Percentiles rank a stretch among this genome's conserved stretches.
These are phyloP conservation scores for Grosmannia huntii DNA, from an alignment of 2,329 filamentous ascomycete species.

Conservation along the genomic window DNA sequence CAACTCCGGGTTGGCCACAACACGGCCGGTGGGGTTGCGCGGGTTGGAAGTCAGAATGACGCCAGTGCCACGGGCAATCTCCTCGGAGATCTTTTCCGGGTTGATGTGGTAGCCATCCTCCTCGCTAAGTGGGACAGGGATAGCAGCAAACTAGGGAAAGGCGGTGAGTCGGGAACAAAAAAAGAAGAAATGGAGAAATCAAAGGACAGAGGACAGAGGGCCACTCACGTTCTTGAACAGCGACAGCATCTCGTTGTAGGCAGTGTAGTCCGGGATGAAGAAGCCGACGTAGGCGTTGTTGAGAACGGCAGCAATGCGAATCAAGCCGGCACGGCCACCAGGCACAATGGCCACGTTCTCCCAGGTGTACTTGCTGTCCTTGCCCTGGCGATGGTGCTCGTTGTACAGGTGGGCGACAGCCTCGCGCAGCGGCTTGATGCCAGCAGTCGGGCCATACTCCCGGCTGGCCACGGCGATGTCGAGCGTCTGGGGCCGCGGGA, in stretches of 20 bases:
- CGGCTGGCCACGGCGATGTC: slow-evolving; percentile 65
- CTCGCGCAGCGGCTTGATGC: slow-evolving; percentile 79
- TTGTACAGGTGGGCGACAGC: slow-evolving; percentile 92
- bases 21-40: slow-evolving; percentile 82
- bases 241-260: slow-evolving; percentile 94
- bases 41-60: slow-evolving; percentile 94
- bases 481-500: slow-evolving; percentile 66
- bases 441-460: slow-evolving; percentile 88
- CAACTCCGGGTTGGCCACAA: slow-evolving; percentile 73
- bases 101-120: slow-evolving; percentile 89
- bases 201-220: neutral
- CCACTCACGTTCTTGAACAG: slow-evolving; percentile 70
- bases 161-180: neutral
- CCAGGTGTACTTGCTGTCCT: slow-evolving; percentile 84
- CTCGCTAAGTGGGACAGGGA: slow-evolving; percentile 72
- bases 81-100: slow-evolving; percentile 82
- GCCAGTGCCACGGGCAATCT: slow-evolving; percentile 72
- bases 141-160: slow-evolving; percentile 56
- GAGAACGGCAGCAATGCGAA: slow-evolving; percentile 85
- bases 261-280: slow-evolving; percentile 91
- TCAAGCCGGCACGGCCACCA: slow-evolving; percentile 81
- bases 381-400: slow-evolving; percentile 76
- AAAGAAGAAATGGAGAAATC: neutral
- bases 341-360: slow-evolving; percentile 97
- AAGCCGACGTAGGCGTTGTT: slow-evolving; percentile 88